These are phyloP conservation scores for Puccinia polysora DNA, from an alignment of 1,284 basidiomycete genomes.

Conservation along the genomic window DNA sequence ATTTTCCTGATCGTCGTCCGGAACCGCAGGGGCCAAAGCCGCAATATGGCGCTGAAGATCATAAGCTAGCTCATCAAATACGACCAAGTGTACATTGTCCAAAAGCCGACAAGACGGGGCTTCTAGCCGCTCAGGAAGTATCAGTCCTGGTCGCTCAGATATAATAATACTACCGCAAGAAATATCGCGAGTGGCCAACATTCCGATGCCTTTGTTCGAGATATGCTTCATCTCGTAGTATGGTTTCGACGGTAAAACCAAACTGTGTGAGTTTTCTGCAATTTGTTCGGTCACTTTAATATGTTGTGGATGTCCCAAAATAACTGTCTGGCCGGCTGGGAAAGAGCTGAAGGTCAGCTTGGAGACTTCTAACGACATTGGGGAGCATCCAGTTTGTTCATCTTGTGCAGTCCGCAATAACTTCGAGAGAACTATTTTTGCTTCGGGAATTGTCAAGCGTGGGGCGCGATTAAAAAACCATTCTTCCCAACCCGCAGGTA, in stretches of 20 bases:
- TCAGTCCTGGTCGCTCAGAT: neutral
- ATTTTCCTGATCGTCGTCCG: neutral
- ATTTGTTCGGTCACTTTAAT: neutral
- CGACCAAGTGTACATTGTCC: neutral
- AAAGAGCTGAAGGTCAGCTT: constrained; percentile 1
- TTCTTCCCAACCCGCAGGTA: no score
- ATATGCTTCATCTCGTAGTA: neutral
- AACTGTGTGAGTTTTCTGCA: neutral
- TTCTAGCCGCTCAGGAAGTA: neutral
- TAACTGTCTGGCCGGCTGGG: neutral
- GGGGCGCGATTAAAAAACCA: neutral
- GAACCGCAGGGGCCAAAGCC: neutral
- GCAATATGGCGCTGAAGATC: neutral
- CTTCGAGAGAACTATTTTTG: neutral
- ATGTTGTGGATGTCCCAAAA: neutral
- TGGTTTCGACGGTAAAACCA: neutral
- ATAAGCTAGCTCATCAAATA: constrained; percentile 6
- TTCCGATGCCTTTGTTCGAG: neutral
- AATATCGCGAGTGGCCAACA: neutral
- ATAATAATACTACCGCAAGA: neutral
- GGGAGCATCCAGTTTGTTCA: neutral
- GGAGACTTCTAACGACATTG: neutral
- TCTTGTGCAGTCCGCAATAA: neutral
- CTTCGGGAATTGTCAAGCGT: neutral
- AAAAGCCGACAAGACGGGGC: neutral